These are phyloP conservation scores for Pleurotus pulmonarius DNA, from an alignment of 768 basidiomycete species.

Conservation along the genomic window DNA sequence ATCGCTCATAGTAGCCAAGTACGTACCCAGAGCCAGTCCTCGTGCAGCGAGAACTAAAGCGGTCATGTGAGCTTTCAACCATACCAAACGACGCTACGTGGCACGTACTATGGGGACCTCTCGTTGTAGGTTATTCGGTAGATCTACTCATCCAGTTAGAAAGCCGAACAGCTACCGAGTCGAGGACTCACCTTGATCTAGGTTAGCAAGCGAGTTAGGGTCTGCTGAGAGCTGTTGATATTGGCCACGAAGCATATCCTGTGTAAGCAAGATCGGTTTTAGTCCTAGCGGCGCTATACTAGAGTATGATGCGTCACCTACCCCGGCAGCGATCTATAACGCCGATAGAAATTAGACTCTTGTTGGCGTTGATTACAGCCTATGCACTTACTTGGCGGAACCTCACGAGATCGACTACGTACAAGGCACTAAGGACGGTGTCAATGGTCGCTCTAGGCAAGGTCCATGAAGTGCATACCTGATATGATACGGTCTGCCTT, in stretches of 20 bases:
- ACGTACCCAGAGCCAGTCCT: conserved; percentile 94
- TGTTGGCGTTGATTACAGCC: background rate
- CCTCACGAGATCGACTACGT: conserved; percentile 91
- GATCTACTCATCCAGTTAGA: conserved; percentile 45
- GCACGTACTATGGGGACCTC: conserved; percentile 87
- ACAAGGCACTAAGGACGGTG: conserved; percentile 66
- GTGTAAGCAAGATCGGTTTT: background rate
- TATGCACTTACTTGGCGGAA: conserved; percentile 76
- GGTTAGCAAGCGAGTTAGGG: conserved; percentile 88
- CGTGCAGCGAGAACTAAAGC: conserved; percentile 74
- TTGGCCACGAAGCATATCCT: conserved; percentile 87
- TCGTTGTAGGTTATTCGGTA: conserved; percentile 92
- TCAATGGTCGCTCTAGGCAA: conserved; percentile 9
- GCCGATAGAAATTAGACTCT: background rate
- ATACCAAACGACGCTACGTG: background rate
- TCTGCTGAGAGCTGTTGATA: conserved; percentile 95
- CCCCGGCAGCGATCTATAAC: conserved; percentile 42
- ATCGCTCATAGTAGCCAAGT: no score
- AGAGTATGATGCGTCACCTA: conserved; percentile 20
- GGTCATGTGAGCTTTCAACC: conserved; percentile 4
- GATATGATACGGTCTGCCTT: conserved; percentile 90
- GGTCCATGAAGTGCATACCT: conserved; percentile 46
- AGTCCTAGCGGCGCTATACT: no score
- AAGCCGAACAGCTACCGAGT: background rate
- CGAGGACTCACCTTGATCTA: conserved; percentile 76